These are phyloP conservation scores for Discostella stelligera DNA, from an alignment of 352 stramenopile genomes.

Conservation along the genomic window DNA sequence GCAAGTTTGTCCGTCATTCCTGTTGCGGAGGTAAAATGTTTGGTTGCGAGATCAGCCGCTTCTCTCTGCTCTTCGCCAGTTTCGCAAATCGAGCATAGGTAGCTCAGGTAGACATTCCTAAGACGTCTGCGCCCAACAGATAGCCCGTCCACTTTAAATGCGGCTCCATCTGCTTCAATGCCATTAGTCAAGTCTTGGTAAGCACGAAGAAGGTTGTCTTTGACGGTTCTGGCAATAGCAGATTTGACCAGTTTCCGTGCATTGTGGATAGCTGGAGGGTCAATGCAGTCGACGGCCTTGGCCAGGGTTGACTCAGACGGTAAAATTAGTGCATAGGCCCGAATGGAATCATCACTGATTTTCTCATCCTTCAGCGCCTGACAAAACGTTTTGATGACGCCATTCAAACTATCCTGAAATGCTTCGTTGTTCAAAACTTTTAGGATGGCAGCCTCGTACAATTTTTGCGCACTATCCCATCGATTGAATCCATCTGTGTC, in stretches of 20 bases:
- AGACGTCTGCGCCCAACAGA: conserved; percentile 81
- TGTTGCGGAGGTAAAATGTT: conserved; percentile 79
- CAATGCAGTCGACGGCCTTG: conserved; percentile 62
- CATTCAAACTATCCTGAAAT: conserved; percentile 49
- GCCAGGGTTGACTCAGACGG: conserved; percentile 65
- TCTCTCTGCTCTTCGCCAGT: conserved; percentile 64
- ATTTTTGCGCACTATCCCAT: conserved; percentile 83
- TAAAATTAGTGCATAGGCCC: conserved; percentile 70
- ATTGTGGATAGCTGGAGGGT: conserved; percentile 70
- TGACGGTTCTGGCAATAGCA: conserved; percentile 60
- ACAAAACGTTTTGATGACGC: conserved; percentile 64
- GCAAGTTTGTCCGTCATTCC: conserved; percentile 87
- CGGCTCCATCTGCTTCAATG: conserved; percentile 53
- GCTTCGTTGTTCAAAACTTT: conserved; percentile 53
- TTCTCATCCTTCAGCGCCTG: conserved; percentile 48
- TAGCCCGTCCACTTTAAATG: conserved; percentile 73
- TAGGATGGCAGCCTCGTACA: conserved; percentile 72
- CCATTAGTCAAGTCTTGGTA: conserved; percentile 63
- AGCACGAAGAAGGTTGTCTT: conserved; percentile 44
- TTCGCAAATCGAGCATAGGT: conserved; percentile 76
- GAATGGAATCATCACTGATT: conserved; percentile 74
- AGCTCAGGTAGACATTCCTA: conserved; percentile 84
- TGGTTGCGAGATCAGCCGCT: conserved; percentile 58
- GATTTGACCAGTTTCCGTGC: conserved; percentile 64
- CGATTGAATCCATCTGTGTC: conserved; percentile 88